Evolutionary conservation across 2,329 filamentous ascomycete genomes (phyloP).

Genomic region (Fusarium coicis): DNA sequence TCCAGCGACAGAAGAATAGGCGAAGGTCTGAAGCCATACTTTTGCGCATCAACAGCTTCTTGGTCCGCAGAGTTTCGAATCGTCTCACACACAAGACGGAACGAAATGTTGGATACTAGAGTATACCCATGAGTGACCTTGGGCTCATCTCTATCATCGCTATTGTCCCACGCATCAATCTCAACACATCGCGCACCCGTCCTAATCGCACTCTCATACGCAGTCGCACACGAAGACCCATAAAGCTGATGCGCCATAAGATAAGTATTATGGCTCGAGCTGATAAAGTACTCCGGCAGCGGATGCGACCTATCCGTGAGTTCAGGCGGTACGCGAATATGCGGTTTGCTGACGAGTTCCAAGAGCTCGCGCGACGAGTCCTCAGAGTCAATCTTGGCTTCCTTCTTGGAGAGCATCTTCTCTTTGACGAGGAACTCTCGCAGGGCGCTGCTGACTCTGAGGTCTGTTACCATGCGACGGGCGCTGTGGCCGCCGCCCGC

Average conservation of each 20-base stretch:
- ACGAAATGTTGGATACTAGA: conserved; percentile 72
- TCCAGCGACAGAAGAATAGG: conserved; percentile 74
- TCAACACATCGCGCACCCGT: conserved; percentile 77
- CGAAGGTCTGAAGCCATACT: conserved; percentile 56
- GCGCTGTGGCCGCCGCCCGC: conserved; percentile 69
- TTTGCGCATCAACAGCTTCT: conserved; percentile 59
- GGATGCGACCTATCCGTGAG: conserved; percentile 68
- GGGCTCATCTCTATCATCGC: conserved; percentile 69
- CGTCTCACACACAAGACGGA: conserved; percentile 72
- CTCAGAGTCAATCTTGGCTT: conserved; percentile 57
- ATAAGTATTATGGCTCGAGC: conserved; percentile 80
- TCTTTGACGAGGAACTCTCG: conserved; percentile 66
- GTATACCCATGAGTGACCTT: conserved; percentile 79
- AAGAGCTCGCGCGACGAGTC: conserved; percentile 58
- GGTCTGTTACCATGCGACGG: conserved; percentile 61
- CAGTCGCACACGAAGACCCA: conserved; percentile 69
- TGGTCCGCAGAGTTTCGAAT: conserved; percentile 71
- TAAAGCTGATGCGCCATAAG: conserved; percentile 76
- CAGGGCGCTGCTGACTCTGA: conserved; percentile 69
- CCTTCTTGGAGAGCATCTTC: conserved; percentile 58
- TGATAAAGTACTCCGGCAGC: conserved; percentile 77
- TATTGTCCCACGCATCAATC: conserved; percentile 78
- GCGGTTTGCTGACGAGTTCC: conserved; percentile 64
- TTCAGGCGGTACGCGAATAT: conserved; percentile 65
- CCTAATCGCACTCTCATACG: conserved; percentile 70